Conservation (phyloP, 2,329 filamentous ascomycete species). For the Colletotrichum coccodes region DNA sequence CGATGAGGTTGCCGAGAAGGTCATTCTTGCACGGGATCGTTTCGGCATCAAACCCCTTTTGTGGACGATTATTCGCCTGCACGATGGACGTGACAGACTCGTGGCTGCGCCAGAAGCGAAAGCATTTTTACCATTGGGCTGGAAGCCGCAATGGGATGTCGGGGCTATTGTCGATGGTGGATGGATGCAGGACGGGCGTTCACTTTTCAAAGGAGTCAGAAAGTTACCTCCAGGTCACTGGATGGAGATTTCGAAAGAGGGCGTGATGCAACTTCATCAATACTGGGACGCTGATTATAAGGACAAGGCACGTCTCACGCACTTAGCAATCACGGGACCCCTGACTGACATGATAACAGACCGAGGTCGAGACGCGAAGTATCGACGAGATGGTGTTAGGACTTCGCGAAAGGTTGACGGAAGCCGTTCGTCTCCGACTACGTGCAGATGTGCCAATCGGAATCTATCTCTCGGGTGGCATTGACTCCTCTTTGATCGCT, state of each 20-base stretch:
- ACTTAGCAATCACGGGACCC: rapidly evolving
- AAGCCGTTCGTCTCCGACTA: slow-evolving; percentile 61
- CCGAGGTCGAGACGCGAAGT: slow-evolving; percentile 49
- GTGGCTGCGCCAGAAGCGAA: slow-evolving; percentile 64
- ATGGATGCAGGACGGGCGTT: slow-evolving; percentile 56
- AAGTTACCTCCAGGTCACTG: slow-evolving; percentile 56
- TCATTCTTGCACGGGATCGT: slow-evolving; percentile 62
- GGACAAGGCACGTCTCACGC: slow-evolving; percentile 53
- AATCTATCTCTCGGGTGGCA: slow-evolving; percentile 65
- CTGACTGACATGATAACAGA: slow-evolving; percentile 30
- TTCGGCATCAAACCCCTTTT: slow-evolving; percentile 68
- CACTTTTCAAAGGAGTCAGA: slow-evolving; percentile 59
- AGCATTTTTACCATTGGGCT: slow-evolving; percentile 60
- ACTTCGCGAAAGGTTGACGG: slow-evolving; percentile 59
- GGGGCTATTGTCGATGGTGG: slow-evolving; percentile 53
- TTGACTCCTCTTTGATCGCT: slow-evolving; percentile 66
- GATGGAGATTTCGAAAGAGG: slow-evolving; percentile 48
- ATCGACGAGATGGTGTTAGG: slow-evolving; percentile 61
- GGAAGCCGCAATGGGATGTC: slow-evolving; percentile 64
- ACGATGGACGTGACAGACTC: slow-evolving; percentile 42
- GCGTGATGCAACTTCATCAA: slow-evolving; percentile 46
- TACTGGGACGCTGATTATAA: slow-evolving; percentile 66
- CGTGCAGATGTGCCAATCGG: slow-evolving; percentile 67
- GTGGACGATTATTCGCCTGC: slow-evolving; percentile 47
- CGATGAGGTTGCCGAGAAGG: slow-evolving; percentile 47